These are phyloP conservation scores for Buxus sempervirens DNA, from an alignment of 164 flowering plant genomes.

Conservation along the genomic window DNA sequence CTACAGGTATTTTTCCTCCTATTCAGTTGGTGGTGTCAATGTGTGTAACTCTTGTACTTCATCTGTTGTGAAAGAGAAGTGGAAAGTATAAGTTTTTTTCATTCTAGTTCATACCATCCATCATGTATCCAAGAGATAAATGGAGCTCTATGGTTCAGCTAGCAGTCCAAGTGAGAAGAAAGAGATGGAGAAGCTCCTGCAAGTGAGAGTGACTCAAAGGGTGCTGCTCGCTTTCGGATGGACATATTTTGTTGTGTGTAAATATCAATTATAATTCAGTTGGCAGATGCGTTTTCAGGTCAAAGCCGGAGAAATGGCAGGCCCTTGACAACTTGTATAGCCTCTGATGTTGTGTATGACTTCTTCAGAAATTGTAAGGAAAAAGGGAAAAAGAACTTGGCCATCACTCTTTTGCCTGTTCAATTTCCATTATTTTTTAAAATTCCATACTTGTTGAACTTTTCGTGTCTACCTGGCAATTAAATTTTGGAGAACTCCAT, in stretches of 20 bases:
- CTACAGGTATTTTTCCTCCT: slow-evolving; percentile 21
- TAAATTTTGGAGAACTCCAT: no score
- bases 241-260: slow-evolving; percentile 46
- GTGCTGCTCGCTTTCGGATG: slow-evolving; percentile 31
- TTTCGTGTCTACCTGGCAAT: no score
- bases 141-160: slow-evolving; percentile 5
- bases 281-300: slow-evolving; percentile 49
- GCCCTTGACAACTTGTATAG: slow-evolving; percentile 42
- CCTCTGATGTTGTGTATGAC: slow-evolving; percentile 40
- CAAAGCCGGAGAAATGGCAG: slow-evolving; percentile 74
- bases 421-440: no score
- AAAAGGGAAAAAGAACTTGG: not conserved
- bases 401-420: not conserved
- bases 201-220: slow-evolving; percentile 25
- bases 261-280: slow-evolving; percentile 37
- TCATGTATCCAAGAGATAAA: slow-evolving; percentile 6
- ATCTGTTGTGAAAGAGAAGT: slow-evolving; percentile 16
- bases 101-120: slow-evolving; percentile 20
- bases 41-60: slow-evolving; percentile 30
- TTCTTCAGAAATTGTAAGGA: slow-evolving; percentile 17
- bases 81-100: no score
- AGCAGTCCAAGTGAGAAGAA: slow-evolving; percentile 8
- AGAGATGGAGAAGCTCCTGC: slow-evolving; percentile 22
- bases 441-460: no score
- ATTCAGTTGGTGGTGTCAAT: slow-evolving; percentile 26